Base-by-base conservation (phyloP, 495 filamentous ascomycete genomes). In the Articulospora tetracladia region DNA sequence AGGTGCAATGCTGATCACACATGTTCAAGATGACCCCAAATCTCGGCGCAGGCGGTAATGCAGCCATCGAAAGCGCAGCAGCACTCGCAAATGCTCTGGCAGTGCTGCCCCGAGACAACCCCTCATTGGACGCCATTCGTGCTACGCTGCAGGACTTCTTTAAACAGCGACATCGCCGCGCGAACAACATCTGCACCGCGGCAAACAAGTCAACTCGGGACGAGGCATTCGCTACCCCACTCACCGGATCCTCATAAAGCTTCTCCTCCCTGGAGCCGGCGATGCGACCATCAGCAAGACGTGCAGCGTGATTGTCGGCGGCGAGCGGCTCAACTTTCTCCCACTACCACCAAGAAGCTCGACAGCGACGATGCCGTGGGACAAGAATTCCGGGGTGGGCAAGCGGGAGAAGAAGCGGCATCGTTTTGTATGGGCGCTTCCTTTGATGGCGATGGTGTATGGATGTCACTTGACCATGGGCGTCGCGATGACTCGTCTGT, bases 31-130 rank as follows among this genome's bases (percentile, higher is more conserved):
- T 71, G 52, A 71, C 74, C 15, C 73, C 74, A 0, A 73, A 72
- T 36, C 59, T 69, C 0, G 77, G 77, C 0, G 63, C 66, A 3
- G 77, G 77, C 0, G 75, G 69, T 24, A 79, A 77, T 52, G 63
- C 60, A 22, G 76, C 74, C 3, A 70, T 80, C 0, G 70, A 74
- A 64, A 75, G 72, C 30, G 72, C 74, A 12, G 76, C 76, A 6
- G 71, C 68, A 0, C 65, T 83, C 0, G 70, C 69, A 11, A 83
- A 81, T 61, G 53, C 49, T 25, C 67, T 79, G 60, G 58, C 54
- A 28, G 58, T 57, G 32, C 52, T 55, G 28, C 44, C 3, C 19
- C 30, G 17, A 62, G 28, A 20, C 61, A 61, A 55, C 23, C 62
- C 60, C 17, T 58, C 30, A 39, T 56, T 62, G 17, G 53, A 62